Evolutionary conservation across 176 grass and related monocot species (phyloP), one percentile per base, ranked within the genome.

Genomic region (Lolium rigidum): DNA sequence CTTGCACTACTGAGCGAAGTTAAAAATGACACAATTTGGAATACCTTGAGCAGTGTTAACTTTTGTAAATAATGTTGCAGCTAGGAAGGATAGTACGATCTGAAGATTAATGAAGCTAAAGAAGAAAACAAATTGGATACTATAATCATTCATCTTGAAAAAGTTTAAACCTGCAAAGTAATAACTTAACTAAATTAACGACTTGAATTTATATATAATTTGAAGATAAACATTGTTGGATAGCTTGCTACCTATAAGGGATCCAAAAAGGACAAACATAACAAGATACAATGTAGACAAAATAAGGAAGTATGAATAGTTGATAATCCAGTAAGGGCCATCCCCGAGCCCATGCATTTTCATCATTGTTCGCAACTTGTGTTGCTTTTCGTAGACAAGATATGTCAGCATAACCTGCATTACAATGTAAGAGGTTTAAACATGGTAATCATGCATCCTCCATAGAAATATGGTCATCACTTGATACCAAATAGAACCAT

Each of bases 291-390:
- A 44, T 15, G 68, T 72, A 62, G 95, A 98, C n/a, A 98, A 87
- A 79, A 91, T 72, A 76, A 98, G 87, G 73, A 98, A 98, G 80
- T 98, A 98, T 18, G 81, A 72, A 49, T 98, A 98, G 56, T 92
- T 93, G 85, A 98, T 98, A 71, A 93, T 76, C 95, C 95, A 98
- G 76, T 98, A 98, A 46, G 95, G 95, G 26, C 82, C 93, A 83
- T 98, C 85, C 58, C 90, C 92, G 66, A 98, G 91, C 44, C 95
- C 95, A 46, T 98, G 91, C 95, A 98, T 92, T 89, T 98, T 98
- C 95, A 98, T 98, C 93, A 98, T 98, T 80, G 88, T 95, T 77
- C 92, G 86, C 38, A 93, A 87, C 80, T 98, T 98, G 72, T 98
- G 91, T 88, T 98, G 95, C 83, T 95, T 98, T 85, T 98, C 95